Evolutionary conservation across 1,139 yeast genomes (phyloP), one percentile per base, ranked within the genome.

Genomic region (Protomyces pachydermus): DNA sequence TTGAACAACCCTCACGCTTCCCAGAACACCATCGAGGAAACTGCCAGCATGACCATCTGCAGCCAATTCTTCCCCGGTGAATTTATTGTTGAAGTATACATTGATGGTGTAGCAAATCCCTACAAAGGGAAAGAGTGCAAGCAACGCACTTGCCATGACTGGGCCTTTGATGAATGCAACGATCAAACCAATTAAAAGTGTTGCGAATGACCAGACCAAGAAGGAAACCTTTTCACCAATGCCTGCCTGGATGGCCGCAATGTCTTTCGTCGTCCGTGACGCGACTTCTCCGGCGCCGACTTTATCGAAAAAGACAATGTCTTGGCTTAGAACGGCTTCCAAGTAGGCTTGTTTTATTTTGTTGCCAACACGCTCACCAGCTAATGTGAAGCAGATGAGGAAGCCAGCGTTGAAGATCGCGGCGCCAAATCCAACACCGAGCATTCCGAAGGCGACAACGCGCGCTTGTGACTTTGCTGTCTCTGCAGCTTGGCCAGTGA

Each of bases 171-270:
- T 71, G 65, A 78, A 77, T 1, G 78, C 79, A 66, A 79, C 75
- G 18, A 75, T 74, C 56, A 78, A 68, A 8, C 80, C 78, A 23
- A 79, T 72, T 34, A 78, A 68, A 67, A 79, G 77, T 0, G 79
- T 74, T 10, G 79, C 71, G 10, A 76, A 60, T 25, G 79, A 79
- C 48, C 74, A 72, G 23, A 75, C 69, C 57, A 78, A 75, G 55
- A 77, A 70, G 16, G 80, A 80, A n/a, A 77, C 74, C 69, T 78
- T 78, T 69, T 79, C 81, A 32, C 79, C 75, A 60, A 78, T 78
- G 50, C 81, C 81, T 54, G 76, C 80, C 68, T 79, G 81, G 61
- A 78, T 76, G 45, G 74, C 68, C 34, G 74, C 72, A 18, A 80
- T 77, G 56, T 78, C 81, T 39, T 76, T 74, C 35, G 80, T 77